Evolutionary conservation across 331 rosid genomes (phyloP), one percentile per base, ranked within the genome.

Genomic region (Malus hybrid): DNA sequence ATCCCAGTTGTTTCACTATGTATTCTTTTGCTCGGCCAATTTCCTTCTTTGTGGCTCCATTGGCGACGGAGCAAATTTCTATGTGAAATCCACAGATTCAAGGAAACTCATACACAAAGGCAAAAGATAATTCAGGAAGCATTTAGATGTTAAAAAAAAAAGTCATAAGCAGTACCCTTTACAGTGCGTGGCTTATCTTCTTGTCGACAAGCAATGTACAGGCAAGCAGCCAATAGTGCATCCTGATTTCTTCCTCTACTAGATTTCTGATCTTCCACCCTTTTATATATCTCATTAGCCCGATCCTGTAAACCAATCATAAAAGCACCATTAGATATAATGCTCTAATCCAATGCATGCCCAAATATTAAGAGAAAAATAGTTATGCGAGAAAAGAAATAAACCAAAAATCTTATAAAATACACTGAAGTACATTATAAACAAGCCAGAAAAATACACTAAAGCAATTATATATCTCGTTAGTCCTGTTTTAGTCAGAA

Each of bases 191-290:
- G 96, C 75, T 91, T 94, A 90, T 86, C 99, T 85, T 94, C 99
- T 81, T 94, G 95, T 65, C 97, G 90, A 84, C 99, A 94, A 80
- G 99, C 99, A 80, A 94, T 92, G 87, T 94, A 94, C 63, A 94
- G 91, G 90, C 99, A 94, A 75, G 99, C 99, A 84, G 99, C 99
- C 89, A 94, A 86, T 64, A 94, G 77, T 0, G 99, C 97, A 65
- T 94, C 99, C 87, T 92, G 97, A 88, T 94, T 94, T 87, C 97
- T 90, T 78, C 99, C 97, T 82, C 97, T 90, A 73, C 97, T 92
- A 63, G 97, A 94, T 84, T 92, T 94, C 70, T 90, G 97, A 84
- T 94, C 97, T 78, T 92, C 99, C 63, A 94, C 96, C 83, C 97
- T 86, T 86, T 94, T 94, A 71, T 84, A 92, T 87, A 94, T 92